Evolutionary conservation across 2,329 filamentous ascomycete species (phyloP), one percentile per base, ranked within the genome.

Genomic region (Cordyceps farinosa): DNA sequence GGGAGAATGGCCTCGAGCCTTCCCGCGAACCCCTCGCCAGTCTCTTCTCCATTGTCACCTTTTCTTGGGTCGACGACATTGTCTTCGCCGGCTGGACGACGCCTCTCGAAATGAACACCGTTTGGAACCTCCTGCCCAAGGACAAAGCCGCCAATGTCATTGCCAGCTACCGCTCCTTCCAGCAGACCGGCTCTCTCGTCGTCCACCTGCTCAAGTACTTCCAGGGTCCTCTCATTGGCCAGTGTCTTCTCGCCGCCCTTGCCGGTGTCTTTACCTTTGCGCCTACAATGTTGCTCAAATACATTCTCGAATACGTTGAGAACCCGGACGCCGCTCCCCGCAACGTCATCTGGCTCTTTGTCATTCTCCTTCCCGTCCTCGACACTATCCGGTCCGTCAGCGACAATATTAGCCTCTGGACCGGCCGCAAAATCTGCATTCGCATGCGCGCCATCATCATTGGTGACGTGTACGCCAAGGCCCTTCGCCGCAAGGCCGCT

Each of bases 381-480:
- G 92, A 95, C 64, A 83, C 90, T 47, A 78, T 95, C 30, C 90
- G 92, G 64, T 95, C 94, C 5, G 81, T 96, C 29, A 88, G 88
- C 38, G 92, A 95, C 75, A 91, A 90, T 27, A 90, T 95, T 74
- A 91, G 92, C 9, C 82, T 99, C 0, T 99, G 91, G 90, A 90
- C 96, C 64, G 95, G 95, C 17, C 89, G 95, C 62, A 97, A 92
- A 76, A 90, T 98, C 66, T 97, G 93, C 76, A 94, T 99, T 70
- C 89, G 92, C 66, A 83, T 98, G 50, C 90, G 94, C 66, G 93
- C 95, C 57, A 95, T 99, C 72, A 92, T 99, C 66, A 92, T 99
- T 68, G 95, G 95, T 62, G 95, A 99, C 72, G 95, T 99, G 53
- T 99, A 99, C 74, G 91, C 92, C 63, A 99, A 99, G 78, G 92